Percentiles rank a stretch among this genome's conserved stretches.
phyloP scores from a whole-genome alignment of 148 eudicot genomes.

The Heliosperma pusillum region DNA sequence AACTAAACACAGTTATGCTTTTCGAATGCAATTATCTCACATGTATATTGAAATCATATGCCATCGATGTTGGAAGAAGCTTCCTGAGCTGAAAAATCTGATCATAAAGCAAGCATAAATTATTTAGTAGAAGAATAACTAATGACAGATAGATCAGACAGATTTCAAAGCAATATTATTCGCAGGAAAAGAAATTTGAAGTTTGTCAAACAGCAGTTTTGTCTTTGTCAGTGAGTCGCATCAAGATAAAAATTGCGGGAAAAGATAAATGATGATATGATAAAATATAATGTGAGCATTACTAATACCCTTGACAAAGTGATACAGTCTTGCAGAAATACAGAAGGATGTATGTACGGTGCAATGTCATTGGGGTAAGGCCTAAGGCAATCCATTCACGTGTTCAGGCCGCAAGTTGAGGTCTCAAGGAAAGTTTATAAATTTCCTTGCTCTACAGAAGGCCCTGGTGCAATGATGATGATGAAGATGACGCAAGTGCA shows the following conservation, averaged over 20 bases:
- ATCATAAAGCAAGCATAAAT: conserved; percentile 16
- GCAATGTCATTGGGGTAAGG: neutral
- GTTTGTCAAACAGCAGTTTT: neutral
- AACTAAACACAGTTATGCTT: neutral
- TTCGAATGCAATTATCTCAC: conserved; percentile 42
- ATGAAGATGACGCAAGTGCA: neutral
- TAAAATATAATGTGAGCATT: neutral
- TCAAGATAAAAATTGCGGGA: neutral
- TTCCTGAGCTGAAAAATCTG: conserved; percentile 94
- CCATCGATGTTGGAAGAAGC: conserved; percentile 79
- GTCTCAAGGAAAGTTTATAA: neutral
- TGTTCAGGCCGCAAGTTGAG: neutral
- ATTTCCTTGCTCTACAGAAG: neutral
- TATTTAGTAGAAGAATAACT: neutral
- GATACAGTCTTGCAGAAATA: neutral
- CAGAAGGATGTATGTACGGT: neutral
- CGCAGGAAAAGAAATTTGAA: neutral
- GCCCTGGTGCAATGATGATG: neutral
- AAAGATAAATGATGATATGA: neutral
- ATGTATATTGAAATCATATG: conserved; percentile 94
- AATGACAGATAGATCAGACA: neutral
- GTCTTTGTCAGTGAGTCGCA: conserved; percentile 4
- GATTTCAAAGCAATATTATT: neutral
- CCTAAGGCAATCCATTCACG: neutral
- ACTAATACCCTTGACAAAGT: neutral